phyloP scores from a whole-genome alignment of 164 flowering plant species.

The Magnolia changhungtana region DNA sequence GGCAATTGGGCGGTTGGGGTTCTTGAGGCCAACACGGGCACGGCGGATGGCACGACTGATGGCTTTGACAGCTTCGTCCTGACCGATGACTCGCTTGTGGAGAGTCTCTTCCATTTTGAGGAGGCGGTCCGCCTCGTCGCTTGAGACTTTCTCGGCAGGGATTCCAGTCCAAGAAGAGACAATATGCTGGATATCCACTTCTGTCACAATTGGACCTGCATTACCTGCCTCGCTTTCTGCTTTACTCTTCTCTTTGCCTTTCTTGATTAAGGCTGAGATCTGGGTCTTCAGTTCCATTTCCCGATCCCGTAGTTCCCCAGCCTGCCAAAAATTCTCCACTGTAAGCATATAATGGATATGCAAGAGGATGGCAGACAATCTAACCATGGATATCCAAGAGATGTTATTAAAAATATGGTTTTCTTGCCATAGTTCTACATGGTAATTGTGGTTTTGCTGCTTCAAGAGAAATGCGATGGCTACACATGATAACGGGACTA shows the following conservation, averaged over 20 bases:
- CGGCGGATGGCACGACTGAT: too few species aligned
- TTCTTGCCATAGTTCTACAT: too few species aligned
- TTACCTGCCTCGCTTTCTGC: slow-evolving; percentile 76
- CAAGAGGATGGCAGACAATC: background rate
- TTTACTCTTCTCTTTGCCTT: slow-evolving; percentile 72
- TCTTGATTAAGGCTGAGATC: slow-evolving; percentile 54
- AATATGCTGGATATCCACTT: slow-evolving; percentile 74
- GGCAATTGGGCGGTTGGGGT: too few species aligned
- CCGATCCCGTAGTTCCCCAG: slow-evolving; percentile 57
- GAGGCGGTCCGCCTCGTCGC: slow-evolving; percentile 79
- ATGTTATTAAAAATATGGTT: too few species aligned
- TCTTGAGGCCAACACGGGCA: too few species aligned
- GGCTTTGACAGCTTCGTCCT: too few species aligned
- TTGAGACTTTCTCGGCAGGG: slow-evolving; percentile 24
- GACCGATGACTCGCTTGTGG: too few species aligned
- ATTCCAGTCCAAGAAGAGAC: slow-evolving; percentile 79
- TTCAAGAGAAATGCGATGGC: too few species aligned
- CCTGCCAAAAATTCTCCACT: slow-evolving; percentile 33
- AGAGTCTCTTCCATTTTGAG: slow-evolving; percentile 95
- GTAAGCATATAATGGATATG: background rate
- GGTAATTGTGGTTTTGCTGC: too few species aligned
- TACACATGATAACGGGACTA: too few species aligned
- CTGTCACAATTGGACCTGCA: slow-evolving; percentile 67
- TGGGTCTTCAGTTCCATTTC: slow-evolving; percentile 38
- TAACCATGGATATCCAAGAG: too few species aligned